Base-by-base conservation (phyloP, 805 yeast genomes). In the Nakazawaea anatomiae region DNA sequence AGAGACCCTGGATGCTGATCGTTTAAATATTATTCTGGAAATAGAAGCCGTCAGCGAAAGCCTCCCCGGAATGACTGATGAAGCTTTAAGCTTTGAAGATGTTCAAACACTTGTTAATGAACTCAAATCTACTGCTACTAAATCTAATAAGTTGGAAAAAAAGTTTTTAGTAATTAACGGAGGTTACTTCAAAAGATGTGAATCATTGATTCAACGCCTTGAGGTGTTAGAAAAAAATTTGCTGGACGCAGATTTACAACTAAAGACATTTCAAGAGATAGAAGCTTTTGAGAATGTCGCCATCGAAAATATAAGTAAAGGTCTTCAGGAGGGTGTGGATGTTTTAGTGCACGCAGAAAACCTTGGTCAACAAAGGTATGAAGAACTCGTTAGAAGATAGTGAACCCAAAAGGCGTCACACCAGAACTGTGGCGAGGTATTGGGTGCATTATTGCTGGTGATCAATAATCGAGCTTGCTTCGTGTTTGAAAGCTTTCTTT, bases 121-220 rank as follows among this genome's bases (percentile, higher is more conserved):
- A 7, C 49, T 58, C 42, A 48, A 52, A 34, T 40, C 50, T 3
- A 52, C 57, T 12, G 54, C 60, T 1, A 31, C 53, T 7, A 55
- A 54, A 7, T 60, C 70, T 5, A 59, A 62, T 40, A 60, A 57
- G 39, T 57, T 62, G 27, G 74, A 70, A 47, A 58, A 62, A 43
- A 65, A 63, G 41, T 55, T 69, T 34, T 44, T 49, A 3, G 31
- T 59, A 4, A 49, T 61, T 40, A 58, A 67, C 11, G 68, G 62
- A n/a, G 74, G 73, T 0, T 71, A 69, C 52, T 34, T 57, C 27
- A 65, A 65, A 45, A 64, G 71, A 27, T 64, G 58, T 9, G 52
- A 52, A 4, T 42, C 51, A 8, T 53, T 68, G 6, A 10, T 53
- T 8, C 42, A 47, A 12, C 58, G 63, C 30, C 48, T 51, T 12